phyloP scores from a whole-genome alignment of 1,139 yeast species.

The Yamadazyma mexicana region DNA sequence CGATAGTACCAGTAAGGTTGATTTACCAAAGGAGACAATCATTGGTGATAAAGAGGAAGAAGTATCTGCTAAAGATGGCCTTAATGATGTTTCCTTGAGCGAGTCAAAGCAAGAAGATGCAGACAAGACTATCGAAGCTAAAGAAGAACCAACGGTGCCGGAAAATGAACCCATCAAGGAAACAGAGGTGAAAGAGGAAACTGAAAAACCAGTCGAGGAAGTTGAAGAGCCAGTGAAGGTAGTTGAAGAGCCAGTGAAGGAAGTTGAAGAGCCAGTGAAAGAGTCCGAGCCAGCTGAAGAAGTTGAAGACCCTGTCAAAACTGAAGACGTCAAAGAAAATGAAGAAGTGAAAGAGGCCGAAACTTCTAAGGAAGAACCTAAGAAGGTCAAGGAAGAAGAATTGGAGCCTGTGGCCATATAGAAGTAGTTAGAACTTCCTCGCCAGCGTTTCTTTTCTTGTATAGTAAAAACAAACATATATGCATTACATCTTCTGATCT shows the following conservation, averaged over 20 bases:
- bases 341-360: background rate
- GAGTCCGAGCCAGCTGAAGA: background rate
- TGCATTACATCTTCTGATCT: background rate
- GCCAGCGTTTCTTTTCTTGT: background rate
- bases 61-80: background rate
- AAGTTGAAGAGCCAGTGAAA: slow-evolving; percentile 7
- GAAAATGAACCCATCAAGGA: no score
- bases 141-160: no score
- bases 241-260: slow-evolving; percentile 5
- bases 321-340: background rate
- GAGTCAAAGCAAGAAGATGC: slow-evolving; percentile 8
- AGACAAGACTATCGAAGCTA: background rate
- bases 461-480: background rate
- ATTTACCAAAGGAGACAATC: slow-evolving; percentile 45
- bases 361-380: no score
- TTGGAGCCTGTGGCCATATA: slow-evolving; percentile 6
- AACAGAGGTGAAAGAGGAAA: no score
- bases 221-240: background rate
- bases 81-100: no score
- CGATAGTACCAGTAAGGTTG: slow-evolving; percentile 31
- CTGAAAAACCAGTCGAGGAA: background rate
- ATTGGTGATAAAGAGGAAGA: slow-evolving; percentile 28
- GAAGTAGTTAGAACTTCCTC: background rate
- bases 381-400: no score
- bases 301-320: background rate